Percentiles rank a stretch among this genome's conserved stretches.
These are phyloP conservation scores for Acer yangbiense DNA, from an alignment of 345 rosid genomes.

Conservation along the genomic window DNA sequence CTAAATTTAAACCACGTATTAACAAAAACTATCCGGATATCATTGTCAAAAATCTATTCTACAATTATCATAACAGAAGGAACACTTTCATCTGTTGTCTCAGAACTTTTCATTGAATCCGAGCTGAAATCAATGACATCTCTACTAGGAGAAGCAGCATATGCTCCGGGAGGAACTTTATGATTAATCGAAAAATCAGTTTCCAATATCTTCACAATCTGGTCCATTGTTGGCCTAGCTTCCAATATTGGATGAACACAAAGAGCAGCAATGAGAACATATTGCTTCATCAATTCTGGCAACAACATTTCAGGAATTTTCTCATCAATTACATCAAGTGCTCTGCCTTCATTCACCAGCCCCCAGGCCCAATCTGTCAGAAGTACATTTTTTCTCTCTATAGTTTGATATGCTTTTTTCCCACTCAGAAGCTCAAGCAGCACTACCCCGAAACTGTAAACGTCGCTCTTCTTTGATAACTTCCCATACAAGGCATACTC, in stretches of 20 bases:
- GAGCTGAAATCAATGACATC: background rate
- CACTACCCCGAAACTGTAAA: constrained; percentile 44
- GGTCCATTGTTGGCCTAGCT: constrained; percentile 47
- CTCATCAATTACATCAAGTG: constrained; percentile 36
- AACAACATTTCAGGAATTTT: constrained; percentile 28
- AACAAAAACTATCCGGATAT: no score
- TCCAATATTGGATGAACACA: constrained; percentile 39
- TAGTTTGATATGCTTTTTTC: constrained; percentile 31
- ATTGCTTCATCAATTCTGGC: constrained; percentile 34
- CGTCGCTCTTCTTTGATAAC: constrained; percentile 43
- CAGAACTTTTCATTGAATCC: background rate
- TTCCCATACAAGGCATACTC: constrained; percentile 50
- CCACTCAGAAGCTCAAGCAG: constrained; percentile 51
- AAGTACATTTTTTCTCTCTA: constrained; percentile 26
- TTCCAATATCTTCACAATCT: constrained; percentile 39
- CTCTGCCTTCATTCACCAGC: constrained; percentile 35
- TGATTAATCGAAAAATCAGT: constrained; percentile 13
- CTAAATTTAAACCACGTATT: no score
- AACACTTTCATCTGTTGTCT: background rate
- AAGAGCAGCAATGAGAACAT: constrained; percentile 34
- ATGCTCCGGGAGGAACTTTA: constrained; percentile 17
- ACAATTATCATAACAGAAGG: background rate
- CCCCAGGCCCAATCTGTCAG: constrained; percentile 47
- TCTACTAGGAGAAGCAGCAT: constrained; percentile 11
- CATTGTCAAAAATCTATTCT: background rate